phyloP scores from a whole-genome alignment of 1,284 basidiomycete species.

The Pisolithus thermaeus region DNA sequence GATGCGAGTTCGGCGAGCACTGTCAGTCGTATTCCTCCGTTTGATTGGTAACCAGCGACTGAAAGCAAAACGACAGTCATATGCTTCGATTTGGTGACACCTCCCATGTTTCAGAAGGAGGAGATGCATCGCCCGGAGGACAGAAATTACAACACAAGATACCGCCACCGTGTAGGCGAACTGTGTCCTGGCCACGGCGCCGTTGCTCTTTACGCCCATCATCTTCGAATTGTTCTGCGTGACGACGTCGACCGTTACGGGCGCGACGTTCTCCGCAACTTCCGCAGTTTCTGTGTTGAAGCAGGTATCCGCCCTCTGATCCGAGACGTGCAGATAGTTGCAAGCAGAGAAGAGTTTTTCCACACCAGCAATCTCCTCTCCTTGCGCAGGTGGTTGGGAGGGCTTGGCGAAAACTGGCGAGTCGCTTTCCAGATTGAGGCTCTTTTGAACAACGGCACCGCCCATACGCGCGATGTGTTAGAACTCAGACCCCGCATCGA shows the following conservation, averaged over 20 bases:
- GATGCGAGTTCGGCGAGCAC: constrained; percentile 43
- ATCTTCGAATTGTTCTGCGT: constrained; percentile 52
- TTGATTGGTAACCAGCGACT: constrained; percentile 6
- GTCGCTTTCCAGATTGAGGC: constrained; percentile 69
- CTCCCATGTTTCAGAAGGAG: constrained; percentile 53
- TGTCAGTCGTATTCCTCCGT: constrained; percentile 24
- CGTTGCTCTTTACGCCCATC: constrained; percentile 59
- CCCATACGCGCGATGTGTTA: constrained; percentile 52
- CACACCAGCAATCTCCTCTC: constrained; percentile 37
- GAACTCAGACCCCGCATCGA: constrained; percentile 39
- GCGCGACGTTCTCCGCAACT: constrained; percentile 38
- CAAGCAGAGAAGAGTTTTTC: constrained; percentile 47
- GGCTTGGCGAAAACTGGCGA: constrained; percentile 39
- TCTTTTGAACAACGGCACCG: constrained; percentile 50
- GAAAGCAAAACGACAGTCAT: constrained; percentile 42
- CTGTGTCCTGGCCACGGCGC: constrained; percentile 47
- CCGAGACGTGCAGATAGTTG: constrained; percentile 36
- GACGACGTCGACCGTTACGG: constrained; percentile 30
- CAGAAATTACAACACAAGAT: constrained; percentile 36
- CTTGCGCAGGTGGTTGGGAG: constrained; percentile 37
- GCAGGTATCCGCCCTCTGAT: constrained; percentile 40
- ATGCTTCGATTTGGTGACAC: constrained; percentile 59
- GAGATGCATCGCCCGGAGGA: constrained; percentile 49
- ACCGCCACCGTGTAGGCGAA: constrained; percentile 47
- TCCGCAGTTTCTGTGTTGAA: constrained; percentile 44